Base-by-base conservation (phyloP, 2,329 filamentous ascomycete genomes). In the Aciculosporium take region DNA sequence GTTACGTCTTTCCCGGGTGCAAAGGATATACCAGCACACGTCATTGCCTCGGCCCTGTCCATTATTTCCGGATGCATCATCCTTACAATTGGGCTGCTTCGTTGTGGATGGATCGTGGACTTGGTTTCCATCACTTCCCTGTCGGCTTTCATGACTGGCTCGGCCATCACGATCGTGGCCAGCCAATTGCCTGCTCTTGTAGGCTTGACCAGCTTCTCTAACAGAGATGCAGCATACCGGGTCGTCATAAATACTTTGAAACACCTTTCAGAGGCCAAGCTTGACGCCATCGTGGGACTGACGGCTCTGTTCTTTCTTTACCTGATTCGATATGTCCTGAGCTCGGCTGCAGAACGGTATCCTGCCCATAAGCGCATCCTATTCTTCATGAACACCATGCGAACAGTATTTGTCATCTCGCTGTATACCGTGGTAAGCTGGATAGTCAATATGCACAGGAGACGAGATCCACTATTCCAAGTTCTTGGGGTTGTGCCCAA, bases 71-170 rank as follows among this genome's bases (percentile, higher is more conserved):
- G 89, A 29, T 70, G 68, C 28, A 82, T 95, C 44, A 81, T 95
- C 29, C 69, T 81, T 38, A 75, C 78, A 46, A 74, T 96, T 46
- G 91, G 89, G 3, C 65, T 95, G 3, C 65, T 84, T 33, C 79
- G 88, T 36, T 73, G 80, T 29, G 89, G 91, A 5, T 94, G 87
- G 77, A 79, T 96, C 39, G 87, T 95, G 37, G 87, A 96, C 50
- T 74, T 95, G 53, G 95, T 96, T 52, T 84, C 91, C 1, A 75
- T 95, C 42, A 80, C 86, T 1, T 84, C 88, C 0, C 84, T 96
- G 41, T 88, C 84, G 0, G 87, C 91, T 3, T 96, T 94, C 67
- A 95, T 96, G 84, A 96, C 91, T 0, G 89, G 89, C 2, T 94
- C 89, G 5, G 87, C 89, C 41, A 73, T 98, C 59, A 94, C 76